Percentiles rank a stretch among this genome's conserved stretches.
Conservation (phyloP, 2,329 filamentous ascomycete genomes). For the Davidsoniella virescens region DNA sequence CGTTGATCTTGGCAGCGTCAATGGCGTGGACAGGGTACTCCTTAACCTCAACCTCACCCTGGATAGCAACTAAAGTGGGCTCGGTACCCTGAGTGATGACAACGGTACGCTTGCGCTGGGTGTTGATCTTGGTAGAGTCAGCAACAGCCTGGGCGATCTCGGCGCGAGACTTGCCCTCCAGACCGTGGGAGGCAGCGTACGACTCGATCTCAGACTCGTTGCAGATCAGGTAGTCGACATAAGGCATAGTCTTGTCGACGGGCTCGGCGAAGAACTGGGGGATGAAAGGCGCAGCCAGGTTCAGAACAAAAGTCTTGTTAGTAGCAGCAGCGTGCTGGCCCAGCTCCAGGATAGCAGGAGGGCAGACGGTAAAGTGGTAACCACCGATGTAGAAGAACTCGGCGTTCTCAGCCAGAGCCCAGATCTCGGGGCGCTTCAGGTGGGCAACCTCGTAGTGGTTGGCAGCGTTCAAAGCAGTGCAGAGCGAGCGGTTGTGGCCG, state of each 20-base stretch:
- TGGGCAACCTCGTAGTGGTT: slow-evolving; percentile 96
- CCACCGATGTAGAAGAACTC: slow-evolving; percentile 87
- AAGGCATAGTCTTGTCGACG: slow-evolving; percentile 69
- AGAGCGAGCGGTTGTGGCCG: slow-evolving; percentile 85
- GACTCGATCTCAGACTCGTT: slow-evolving; percentile 90
- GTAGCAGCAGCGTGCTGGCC: slow-evolving; percentile 76
- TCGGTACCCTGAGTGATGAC: slow-evolving; percentile 92
- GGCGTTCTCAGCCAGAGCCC: slow-evolving; percentile 78
- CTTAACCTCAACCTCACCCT: slow-evolving; percentile 53
- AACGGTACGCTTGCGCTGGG: slow-evolving; percentile 63
- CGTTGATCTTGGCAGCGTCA: slow-evolving; percentile 62
- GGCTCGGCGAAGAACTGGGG: slow-evolving; percentile 95
- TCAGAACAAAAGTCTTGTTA: slow-evolving; percentile 86
- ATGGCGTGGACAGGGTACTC: slow-evolving; percentile 73
- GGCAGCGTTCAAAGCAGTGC: slow-evolving; percentile 86
- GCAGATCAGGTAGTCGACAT: slow-evolving; percentile 92
- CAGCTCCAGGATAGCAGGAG: slow-evolving; percentile 74
- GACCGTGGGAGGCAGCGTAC: slow-evolving; percentile 68
- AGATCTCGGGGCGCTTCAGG: slow-evolving; percentile 78
- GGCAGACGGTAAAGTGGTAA: slow-evolving; percentile 94
- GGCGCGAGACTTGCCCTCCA: slow-evolving; percentile 60
- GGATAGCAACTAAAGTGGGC: slow-evolving; percentile 70
- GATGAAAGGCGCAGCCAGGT: slow-evolving; percentile 91
- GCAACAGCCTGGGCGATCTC: slow-evolving; percentile 77
- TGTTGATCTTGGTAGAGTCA: slow-evolving; percentile 83